Base-by-base conservation (phyloP, 345 rosid genomes). In the Euphorbia tirucalli region DNA sequence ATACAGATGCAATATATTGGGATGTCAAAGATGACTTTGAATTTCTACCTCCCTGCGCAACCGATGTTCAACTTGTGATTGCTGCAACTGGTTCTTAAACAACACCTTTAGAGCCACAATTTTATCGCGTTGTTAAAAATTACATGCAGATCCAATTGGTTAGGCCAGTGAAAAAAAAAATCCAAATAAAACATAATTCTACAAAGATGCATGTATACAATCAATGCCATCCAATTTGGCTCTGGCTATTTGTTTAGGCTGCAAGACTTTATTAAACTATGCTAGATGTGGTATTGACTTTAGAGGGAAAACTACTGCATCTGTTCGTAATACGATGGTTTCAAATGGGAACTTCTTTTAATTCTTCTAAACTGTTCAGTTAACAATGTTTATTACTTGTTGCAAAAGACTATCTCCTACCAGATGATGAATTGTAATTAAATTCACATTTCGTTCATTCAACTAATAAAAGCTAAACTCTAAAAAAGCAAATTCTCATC, bases 21-120 rank as follows among this genome's bases (percentile, higher is more conserved):
- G 92, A 78, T 92, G 90, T 1, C 97, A 81, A 54, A 95, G 97
- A 83, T 95, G 98, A 77, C 98, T 92, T 77, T 95, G 99, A 46
- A 95, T 95, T 81, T 95, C 98, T 24, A 95, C 97, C 87, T 95
- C 99, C 11, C 98, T 85, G 9, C 97, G 88, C 6, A 95, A 93
- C 82, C 90, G 99, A 76, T 92, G 98, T 79, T 95, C 98, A 65
- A 92, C 98, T 78, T 92, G 98, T 35, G 99, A 95, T 75, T 95
- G 91, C 39, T 92, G 98, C 78, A 95, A 81, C 85, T 95, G 99
- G 78, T 83, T 88, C 84, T 95, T 95, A 71, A 95, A 95, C 49
- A 95, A 89, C 71, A 95, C 98, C 85, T 95, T 95, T 22, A 95
- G 77, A 8, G 99, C 99, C 57, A 95, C 97, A 21, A 95, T 80